A percentile compares a stretch with the other conserved stretches of the same genome.
These are phyloP conservation scores for Gremmenia infestans DNA, from an alignment of 2,329 filamentous ascomycete species.

Conservation along the genomic window DNA sequence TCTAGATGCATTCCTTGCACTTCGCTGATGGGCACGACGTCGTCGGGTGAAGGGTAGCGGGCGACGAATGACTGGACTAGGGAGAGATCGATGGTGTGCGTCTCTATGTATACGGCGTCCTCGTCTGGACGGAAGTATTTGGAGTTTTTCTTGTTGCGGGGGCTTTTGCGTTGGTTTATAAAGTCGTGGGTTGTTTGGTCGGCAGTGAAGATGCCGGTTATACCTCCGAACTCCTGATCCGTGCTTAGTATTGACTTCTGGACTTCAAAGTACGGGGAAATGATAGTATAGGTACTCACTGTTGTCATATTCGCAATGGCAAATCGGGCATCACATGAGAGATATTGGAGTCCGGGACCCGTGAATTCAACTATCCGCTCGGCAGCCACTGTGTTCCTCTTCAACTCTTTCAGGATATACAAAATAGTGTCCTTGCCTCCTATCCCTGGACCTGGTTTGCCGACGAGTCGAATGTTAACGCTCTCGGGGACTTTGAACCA, in stretches of 20 bases:
- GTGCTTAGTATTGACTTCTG: too few relatives aligned
- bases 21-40: slow-evolving; percentile 39
- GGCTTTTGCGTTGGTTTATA: too few relatives aligned
- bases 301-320: slow-evolving; percentile 45
- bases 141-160: too few relatives aligned
- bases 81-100: slow-evolving; percentile 35
- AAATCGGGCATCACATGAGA: slow-evolving; percentile 42
- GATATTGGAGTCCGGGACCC: slow-evolving; percentile 36
- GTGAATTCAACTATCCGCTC: slow-evolving; percentile 43
- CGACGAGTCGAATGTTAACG: slow-evolving; percentile 38
- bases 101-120: slow-evolving; percentile 35
- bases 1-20: slow-evolving; percentile 32
- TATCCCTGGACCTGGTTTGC: slow-evolving; percentile 33
- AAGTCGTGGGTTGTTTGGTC: slow-evolving; percentile 32
- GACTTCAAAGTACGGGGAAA: too few relatives aligned
- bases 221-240: slow-evolving; percentile 36
- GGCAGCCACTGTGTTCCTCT: slow-evolving; percentile 41
- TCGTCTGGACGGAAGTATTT: slow-evolving; percentile 37
- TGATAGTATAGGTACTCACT: slow-evolving; percentile 1
- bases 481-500: slow-evolving; percentile 44
- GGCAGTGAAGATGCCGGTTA: slow-evolving; percentile 39
- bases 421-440: slow-evolving; percentile 45
- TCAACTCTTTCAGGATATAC: slow-evolving; percentile 39
- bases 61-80: slow-evolving; percentile 37
- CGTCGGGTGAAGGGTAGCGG: slow-evolving; percentile 38